Conservation (phyloP, 2,329 filamentous ascomycete genomes). For the Colletotrichum cordylinicola region DNA sequence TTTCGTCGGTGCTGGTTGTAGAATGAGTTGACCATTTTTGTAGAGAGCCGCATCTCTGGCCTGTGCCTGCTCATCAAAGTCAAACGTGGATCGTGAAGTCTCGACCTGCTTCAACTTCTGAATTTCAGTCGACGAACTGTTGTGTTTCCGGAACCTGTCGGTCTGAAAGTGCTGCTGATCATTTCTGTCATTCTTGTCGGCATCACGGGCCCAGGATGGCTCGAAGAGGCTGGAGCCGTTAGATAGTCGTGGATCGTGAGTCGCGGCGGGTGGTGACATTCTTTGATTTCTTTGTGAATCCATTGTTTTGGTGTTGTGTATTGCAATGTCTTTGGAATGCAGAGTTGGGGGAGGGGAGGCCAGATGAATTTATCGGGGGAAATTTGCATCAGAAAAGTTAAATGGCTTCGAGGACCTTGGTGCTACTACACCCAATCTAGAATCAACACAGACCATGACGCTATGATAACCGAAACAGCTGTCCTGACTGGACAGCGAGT, state of each 20-base stretch:
- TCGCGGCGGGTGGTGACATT: not conserved
- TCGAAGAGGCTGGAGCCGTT: not conserved
- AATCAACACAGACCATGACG: not conserved
- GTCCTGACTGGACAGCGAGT: not conserved
- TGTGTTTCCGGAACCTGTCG: not conserved
- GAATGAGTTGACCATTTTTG: not conserved
- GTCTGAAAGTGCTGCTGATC: not conserved
- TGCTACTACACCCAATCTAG: not conserved
- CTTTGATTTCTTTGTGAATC: not conserved
- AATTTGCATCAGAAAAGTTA: not conserved
- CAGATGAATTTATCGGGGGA: not conserved
- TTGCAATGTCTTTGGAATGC: fast-evolving
- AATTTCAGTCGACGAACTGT: not conserved
- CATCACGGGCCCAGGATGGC: not conserved
- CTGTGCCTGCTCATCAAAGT: not conserved
- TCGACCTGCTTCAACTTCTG: not conserved
- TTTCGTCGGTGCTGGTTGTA: not conserved
- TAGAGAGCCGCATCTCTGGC: not conserved
- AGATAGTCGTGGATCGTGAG: not conserved
- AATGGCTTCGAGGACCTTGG: not conserved
- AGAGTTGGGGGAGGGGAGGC: not conserved
- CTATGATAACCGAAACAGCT: not conserved
- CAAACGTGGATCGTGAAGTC: not conserved
- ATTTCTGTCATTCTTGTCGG: not conserved
- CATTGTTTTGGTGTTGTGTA: not conserved